These are phyloP conservation scores for Penicillium robsamsonii DNA, from an alignment of 495 filamentous ascomycete genomes.

Conservation along the genomic window DNA sequence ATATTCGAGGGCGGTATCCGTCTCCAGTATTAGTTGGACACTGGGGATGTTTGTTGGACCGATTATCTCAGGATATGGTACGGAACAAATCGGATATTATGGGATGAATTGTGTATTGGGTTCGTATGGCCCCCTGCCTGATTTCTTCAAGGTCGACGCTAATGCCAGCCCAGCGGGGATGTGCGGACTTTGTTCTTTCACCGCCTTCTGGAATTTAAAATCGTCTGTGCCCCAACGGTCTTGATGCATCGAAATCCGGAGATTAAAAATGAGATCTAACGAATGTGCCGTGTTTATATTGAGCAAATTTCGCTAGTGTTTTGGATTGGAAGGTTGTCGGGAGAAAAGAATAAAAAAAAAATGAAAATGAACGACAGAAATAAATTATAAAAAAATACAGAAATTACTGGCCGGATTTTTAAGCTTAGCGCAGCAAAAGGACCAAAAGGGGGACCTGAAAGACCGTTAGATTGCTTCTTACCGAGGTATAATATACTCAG, in stretches of 20 bases:
- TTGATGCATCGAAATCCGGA: neutral
- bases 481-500: neutral
- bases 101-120: constrained; percentile 26
- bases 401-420: neutral
- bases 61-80: constrained; percentile 29
- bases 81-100: constrained; percentile 31
- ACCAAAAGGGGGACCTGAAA: neutral
- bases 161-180: constrained; percentile 12
- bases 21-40: constrained; percentile 32
- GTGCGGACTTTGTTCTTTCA: constrained; percentile 7
- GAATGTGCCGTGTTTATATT: neutral
- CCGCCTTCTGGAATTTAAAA: constrained; percentile 11
- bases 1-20: constrained; percentile 30
- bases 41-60: constrained; percentile 33
- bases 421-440: constrained; percentile 5
- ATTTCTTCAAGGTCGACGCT: constrained; percentile 1
- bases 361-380: neutral
- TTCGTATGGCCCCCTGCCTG: constrained; percentile 6
- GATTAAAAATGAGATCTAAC: neutral
- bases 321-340: neutral
- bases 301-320: neutral
- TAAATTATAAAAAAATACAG: too few species aligned
- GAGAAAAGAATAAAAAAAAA: neutral
- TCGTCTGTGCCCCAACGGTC: constrained; percentile 12
- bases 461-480: too few species aligned